phyloP scores from a whole-genome alignment of 1,139 yeast species.

The Hyphopichia khmerensis region DNA sequence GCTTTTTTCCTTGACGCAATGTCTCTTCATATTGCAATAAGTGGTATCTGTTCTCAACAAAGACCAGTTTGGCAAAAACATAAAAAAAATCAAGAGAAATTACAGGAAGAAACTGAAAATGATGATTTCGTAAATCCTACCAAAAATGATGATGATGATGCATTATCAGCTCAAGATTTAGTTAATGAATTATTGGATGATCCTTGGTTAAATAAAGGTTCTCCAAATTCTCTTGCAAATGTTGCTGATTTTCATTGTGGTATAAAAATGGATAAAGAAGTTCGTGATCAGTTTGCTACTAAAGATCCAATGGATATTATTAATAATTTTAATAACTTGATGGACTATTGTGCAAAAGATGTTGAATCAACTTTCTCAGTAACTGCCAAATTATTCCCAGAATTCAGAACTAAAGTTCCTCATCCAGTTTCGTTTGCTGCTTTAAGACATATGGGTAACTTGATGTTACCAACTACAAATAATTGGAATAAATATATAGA shows the following conservation, averaged over 20 bases:
- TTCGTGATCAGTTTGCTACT: constrained; percentile 63
- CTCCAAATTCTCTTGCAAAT: constrained; percentile 78
- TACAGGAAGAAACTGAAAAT: constrained; percentile 16
- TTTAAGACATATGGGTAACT: constrained; percentile 69
- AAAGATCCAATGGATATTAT: constrained; percentile 54
- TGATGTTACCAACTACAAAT: constrained; percentile 74
- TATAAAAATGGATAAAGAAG: constrained; percentile 61
- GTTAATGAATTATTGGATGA: constrained; percentile 41
- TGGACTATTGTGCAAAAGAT: constrained; percentile 84
- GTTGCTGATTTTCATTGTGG: constrained; percentile 83
- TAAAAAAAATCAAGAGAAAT: constrained; percentile 34
- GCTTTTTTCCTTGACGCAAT: constrained; percentile 87
- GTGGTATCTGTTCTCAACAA: constrained; percentile 93
- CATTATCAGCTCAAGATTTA: constrained; percentile 20
- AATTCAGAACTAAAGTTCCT: constrained; percentile 67
- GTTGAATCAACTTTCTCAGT: constrained; percentile 75
- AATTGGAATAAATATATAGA: constrained; percentile 72
- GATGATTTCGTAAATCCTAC: not conserved
- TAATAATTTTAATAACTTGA: constrained; percentile 58
- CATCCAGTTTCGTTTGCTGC: constrained; percentile 97
- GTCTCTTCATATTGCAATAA: constrained; percentile 87
- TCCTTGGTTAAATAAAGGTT: constrained; percentile 80
- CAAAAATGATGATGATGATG: constrained; percentile 9
- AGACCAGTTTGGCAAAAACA: constrained; percentile 75
- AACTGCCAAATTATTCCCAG: constrained; percentile 66